These are phyloP conservation scores for Fragaria vesca DNA, from an alignment of 306 rosid genomes.

Conservation along the genomic window DNA sequence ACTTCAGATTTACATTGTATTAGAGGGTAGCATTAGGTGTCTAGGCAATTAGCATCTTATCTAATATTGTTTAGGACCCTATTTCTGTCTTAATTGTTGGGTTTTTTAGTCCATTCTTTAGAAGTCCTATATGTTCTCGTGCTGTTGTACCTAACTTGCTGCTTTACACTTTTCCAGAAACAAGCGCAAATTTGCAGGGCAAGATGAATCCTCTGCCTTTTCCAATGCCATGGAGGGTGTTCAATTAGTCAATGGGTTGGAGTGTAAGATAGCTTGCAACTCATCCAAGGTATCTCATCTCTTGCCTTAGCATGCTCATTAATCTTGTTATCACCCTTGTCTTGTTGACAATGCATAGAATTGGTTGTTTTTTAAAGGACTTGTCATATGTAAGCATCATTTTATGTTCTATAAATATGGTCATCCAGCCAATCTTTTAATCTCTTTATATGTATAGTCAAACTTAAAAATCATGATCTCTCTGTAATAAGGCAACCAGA, in stretches of 20 bases:
- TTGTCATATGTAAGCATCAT: not conserved
- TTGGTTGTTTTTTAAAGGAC: not conserved
- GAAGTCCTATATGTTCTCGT: not conserved
- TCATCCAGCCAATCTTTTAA: not conserved
- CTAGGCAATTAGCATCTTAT: not conserved
- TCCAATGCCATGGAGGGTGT: conserved; percentile 73
- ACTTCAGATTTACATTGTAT: conserved; percentile 12
- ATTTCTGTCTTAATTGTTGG: not conserved
- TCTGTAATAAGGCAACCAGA: not conserved
- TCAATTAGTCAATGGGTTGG: conserved; percentile 76
- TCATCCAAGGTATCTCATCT: conserved; percentile 69
- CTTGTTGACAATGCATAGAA: not conserved
- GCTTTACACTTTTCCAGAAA: conserved; percentile 52
- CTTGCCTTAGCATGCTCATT: conserved; percentile 19
- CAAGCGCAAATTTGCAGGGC: conserved; percentile 47
- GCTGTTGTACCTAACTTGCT: conserved; percentile 4
- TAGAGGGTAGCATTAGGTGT: not conserved
- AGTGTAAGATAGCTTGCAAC: conserved; percentile 93
- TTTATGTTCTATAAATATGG: not conserved
- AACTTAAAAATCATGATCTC: not conserved
- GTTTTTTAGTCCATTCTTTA: not conserved
- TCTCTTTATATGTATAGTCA: not conserved
- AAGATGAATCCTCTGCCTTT: conserved; percentile 66
- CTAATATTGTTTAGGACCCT: not conserved
- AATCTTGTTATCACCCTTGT: not conserved